These are phyloP conservation scores for Aureobasidium mangrovei DNA, from an alignment of 2,329 filamentous ascomycete genomes.

Conservation along the genomic window DNA sequence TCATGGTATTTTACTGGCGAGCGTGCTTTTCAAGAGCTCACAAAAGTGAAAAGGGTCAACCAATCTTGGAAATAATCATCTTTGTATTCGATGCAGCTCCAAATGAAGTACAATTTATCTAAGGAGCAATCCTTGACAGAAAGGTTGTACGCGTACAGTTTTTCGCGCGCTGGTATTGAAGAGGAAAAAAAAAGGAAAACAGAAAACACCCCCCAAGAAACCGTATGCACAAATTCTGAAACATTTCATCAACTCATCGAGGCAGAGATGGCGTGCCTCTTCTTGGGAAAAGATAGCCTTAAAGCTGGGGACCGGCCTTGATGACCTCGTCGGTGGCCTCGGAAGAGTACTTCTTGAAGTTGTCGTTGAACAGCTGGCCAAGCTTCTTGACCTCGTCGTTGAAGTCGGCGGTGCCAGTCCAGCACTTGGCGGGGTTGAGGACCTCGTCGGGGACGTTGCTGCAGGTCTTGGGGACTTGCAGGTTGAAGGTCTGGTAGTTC, in stretches of 20 bases:
- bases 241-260: constrained; percentile 8
- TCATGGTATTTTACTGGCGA: too few species aligned
- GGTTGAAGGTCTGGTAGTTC: constrained; percentile 93
- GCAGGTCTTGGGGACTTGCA: constrained; percentile 88
- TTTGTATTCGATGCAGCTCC: not conserved
- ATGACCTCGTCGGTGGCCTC: constrained; percentile 52
- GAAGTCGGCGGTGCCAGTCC: constrained; percentile 80
- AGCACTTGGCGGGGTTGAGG: constrained; percentile 87
- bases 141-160: not conserved
- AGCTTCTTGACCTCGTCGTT: constrained; percentile 83
- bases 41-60: not conserved
- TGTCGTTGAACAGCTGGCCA: constrained; percentile 81
- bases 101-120: not conserved
- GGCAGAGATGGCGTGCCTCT: not conserved
- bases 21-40: too few species aligned
- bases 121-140: not conserved
- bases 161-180: constrained; percentile 8
- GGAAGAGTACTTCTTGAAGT: constrained; percentile 90
- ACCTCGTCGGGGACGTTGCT: constrained; percentile 82
- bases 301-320: constrained; percentile 33
- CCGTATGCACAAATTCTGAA: constrained; percentile 2
- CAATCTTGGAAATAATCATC: not conserved
- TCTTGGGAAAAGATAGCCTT: not conserved
- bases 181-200: not conserved
- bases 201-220: not conserved